Evolutionary conservation across 1,284 basidiomycete genomes (phyloP).

Genomic region (Mycosarcoma mackinlayi): DNA sequence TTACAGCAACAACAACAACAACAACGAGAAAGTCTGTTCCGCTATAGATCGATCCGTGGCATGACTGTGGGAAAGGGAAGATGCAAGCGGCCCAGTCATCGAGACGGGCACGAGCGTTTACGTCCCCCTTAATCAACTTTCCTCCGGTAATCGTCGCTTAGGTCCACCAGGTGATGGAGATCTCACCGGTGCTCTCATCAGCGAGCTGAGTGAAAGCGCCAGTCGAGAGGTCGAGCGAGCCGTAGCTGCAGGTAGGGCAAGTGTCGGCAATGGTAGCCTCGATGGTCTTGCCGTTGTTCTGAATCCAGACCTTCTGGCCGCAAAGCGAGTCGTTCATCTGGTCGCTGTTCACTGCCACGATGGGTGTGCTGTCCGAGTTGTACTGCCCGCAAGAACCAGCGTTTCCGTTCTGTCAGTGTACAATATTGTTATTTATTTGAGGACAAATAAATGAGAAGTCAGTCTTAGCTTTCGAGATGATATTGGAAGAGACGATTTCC

Average conservation of each 20-base stretch:
- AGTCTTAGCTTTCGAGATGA: background rate
- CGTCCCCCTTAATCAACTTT: background rate
- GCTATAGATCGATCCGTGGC: background rate
- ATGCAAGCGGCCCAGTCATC: constrained; percentile 11
- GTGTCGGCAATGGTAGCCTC: constrained; percentile 42
- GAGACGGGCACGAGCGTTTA: constrained; percentile 10
- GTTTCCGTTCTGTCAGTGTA: constrained; percentile 37
- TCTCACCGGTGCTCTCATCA: constrained; percentile 25
- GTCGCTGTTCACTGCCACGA: constrained; percentile 47
- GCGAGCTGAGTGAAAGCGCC: constrained; percentile 53
- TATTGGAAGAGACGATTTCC: background rate
- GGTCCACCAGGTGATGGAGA: constrained; percentile 48
- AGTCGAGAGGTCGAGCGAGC: constrained; percentile 50
- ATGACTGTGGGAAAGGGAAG: background rate
- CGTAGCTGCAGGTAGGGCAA: constrained; percentile 54
- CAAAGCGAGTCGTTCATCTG: constrained; percentile 41
- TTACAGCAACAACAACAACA: too few species aligned
- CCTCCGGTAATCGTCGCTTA: too few species aligned
- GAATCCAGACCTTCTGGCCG: constrained; percentile 37
- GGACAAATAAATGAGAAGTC: background rate
- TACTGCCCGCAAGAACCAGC: constrained; percentile 58
- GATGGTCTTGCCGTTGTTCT: constrained; percentile 48
- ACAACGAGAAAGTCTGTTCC: too few species aligned
- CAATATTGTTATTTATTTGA: too few species aligned
- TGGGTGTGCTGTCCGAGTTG: constrained; percentile 39